Evolutionary conservation across 208 protist genomes (phyloP).

Genomic region (Trypanosomatidae sp.): DNA sequence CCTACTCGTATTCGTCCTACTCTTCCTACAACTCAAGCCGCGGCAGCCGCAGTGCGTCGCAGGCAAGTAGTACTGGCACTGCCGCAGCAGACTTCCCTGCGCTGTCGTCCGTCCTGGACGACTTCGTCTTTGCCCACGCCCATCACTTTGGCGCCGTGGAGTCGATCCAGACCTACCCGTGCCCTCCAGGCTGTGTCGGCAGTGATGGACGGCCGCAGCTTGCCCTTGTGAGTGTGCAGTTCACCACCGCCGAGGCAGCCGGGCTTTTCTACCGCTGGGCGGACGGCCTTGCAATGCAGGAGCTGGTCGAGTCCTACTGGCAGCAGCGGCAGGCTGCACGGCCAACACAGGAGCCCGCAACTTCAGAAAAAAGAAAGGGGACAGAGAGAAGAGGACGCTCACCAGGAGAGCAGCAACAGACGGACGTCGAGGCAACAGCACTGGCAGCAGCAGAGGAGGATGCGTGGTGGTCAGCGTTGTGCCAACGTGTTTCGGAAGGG

Average conservation of each 20-base stretch:
- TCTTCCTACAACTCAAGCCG: not conserved
- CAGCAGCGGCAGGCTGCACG: too few relatives aligned
- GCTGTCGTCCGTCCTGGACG: constrained; percentile 14
- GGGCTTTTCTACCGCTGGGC: constrained; percentile 40
- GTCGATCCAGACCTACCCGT: constrained; percentile 4
- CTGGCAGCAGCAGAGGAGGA: too few relatives aligned
- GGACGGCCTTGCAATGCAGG: constrained; percentile 5
- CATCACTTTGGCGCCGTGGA: constrained; percentile 61
- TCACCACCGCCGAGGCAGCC: constrained; percentile 49
- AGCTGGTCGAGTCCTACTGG: constrained; percentile 9
- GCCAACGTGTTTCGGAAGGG: too few relatives aligned
- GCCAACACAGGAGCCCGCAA: too few relatives aligned
- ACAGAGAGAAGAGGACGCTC: too few relatives aligned
- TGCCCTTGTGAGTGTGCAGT: constrained; percentile 58
- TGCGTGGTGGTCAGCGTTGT: too few relatives aligned
- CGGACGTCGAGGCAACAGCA: too few relatives aligned
- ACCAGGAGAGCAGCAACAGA: too few relatives aligned
- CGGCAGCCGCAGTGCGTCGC: not conserved
- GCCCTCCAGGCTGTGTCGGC: too few relatives aligned
- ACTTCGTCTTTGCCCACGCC: constrained; percentile 28
- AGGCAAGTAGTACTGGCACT: not conserved
- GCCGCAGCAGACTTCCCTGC: not conserved
- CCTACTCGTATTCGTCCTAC: constrained; percentile 5
- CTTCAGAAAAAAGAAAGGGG: too few relatives aligned
- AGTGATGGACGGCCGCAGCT: not conserved